phyloP scores from a whole-genome alignment of 805 yeast genomes.

The Metschnikowia similis region DNA sequence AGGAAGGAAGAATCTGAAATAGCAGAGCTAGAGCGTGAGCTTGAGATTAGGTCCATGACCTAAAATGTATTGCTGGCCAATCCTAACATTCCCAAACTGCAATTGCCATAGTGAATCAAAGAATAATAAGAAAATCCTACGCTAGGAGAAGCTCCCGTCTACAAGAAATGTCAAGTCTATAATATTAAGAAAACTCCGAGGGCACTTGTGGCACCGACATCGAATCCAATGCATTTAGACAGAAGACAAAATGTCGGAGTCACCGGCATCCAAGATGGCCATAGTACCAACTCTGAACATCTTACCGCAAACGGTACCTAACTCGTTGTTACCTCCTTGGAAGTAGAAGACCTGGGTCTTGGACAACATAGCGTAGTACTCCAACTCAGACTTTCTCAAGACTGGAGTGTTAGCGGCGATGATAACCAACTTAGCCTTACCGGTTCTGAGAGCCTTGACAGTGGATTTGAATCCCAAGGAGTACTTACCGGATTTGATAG shows the following conservation, averaged over 20 bases:
- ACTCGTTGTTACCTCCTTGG: conserved; percentile 99
- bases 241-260: conserved; percentile 92
- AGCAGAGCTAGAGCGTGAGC: conserved; percentile 34
- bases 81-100: background rate
- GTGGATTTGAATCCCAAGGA: conserved; percentile 99
- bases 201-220: background rate
- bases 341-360: conserved; percentile 97
- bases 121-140: background rate
- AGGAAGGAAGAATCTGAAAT: conserved; percentile 45
- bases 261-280: conserved; percentile 97
- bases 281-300: conserved; percentile 99
- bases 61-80: conserved; percentile 2
- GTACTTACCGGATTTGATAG: conserved; percentile 98
- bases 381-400: conserved; percentile 99
- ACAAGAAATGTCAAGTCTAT: background rate
- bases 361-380: conserved; percentile 99
- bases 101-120: background rate
- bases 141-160: background rate
- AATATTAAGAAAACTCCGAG: background rate
- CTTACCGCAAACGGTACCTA: conserved; percentile 99
- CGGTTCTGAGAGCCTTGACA: conserved; percentile 96
- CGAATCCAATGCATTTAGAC: conserved; percentile 21
- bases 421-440: conserved; percentile 97
- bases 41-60: conserved; percentile 14
- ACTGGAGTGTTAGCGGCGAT: conserved; percentile 99